A percentile compares a stretch with the other conserved stretches of the same genome.
These are phyloP conservation scores for Lunasporangiospora selenospora DNA, from an alignment of 192 early-diverging fungal species.

Conservation along the genomic window DNA sequence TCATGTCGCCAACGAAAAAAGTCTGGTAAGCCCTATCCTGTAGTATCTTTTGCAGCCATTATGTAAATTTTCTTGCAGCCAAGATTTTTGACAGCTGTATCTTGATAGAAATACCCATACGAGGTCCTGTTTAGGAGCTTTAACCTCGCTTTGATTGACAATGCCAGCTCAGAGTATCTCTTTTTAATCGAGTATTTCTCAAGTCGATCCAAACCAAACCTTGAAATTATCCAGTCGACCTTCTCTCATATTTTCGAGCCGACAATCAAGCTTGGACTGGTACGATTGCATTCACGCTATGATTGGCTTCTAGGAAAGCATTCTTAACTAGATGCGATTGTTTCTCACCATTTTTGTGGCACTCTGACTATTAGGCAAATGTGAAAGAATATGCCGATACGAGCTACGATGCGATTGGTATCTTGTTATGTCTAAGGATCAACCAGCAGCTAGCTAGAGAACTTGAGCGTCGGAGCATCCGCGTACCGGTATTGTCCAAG, in stretches of 20 bases:
- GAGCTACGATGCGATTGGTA: conserved; percentile 87
- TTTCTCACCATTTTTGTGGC: conserved; percentile 4
- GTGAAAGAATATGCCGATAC: conserved; percentile 77
- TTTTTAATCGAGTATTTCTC: conserved; percentile 94
- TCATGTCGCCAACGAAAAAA: conserved; percentile 81
- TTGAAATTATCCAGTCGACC: conserved; percentile 67
- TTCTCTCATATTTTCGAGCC: conserved; percentile 93
- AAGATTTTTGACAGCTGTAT: neutral
- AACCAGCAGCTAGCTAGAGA: conserved; percentile 83
- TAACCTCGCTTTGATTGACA: conserved; percentile 91
- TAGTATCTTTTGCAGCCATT: neutral
- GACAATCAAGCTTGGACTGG: conserved; percentile 74
- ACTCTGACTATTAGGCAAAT: conserved; percentile 52
- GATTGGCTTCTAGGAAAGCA: conserved; percentile 17
- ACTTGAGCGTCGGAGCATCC: conserved; percentile 71
- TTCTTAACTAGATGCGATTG: too few relatives aligned
- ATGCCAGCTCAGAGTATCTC: conserved; percentile 93
- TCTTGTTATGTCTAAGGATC: conserved; percentile 89
- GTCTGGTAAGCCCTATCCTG: conserved; percentile 58
- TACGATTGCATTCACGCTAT: conserved; percentile 21
- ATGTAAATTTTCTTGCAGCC: neutral
- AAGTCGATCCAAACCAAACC: conserved; percentile 66
- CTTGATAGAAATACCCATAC: conserved; percentile 86
- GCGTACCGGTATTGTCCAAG: conserved; percentile 83
- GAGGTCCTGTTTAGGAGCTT: conserved; percentile 92